Evolutionary conservation across 768 basidiomycete genomes (phyloP).

Genomic region (Mycena filopes): DNA sequence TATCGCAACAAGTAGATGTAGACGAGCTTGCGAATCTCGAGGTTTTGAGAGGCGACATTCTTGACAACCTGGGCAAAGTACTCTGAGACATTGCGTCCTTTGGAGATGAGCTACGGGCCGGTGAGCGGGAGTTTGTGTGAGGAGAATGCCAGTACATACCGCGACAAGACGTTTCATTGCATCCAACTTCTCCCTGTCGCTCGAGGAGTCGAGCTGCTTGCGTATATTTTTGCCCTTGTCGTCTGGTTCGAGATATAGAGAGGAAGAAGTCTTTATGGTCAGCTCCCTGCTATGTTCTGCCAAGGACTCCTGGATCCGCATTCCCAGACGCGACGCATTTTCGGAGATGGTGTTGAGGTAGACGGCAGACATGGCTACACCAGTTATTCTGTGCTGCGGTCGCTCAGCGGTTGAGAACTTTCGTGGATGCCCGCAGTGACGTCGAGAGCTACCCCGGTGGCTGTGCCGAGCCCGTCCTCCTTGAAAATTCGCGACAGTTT

Average conservation of each 20-base stretch:
- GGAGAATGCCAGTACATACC: conserved; percentile 61
- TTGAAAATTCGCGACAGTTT: background rate
- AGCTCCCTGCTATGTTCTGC: conserved; percentile 85
- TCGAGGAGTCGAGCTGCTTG: conserved; percentile 87
- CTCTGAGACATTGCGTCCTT: conserved; percentile 88
- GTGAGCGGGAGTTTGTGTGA: conserved; percentile 2
- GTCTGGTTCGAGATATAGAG: conserved; percentile 74
- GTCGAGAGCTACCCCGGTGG: background rate
- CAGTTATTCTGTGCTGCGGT: too few relatives aligned
- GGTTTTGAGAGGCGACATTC: conserved; percentile 91
- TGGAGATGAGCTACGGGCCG: conserved; percentile 81
- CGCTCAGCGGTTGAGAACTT: too few relatives aligned
- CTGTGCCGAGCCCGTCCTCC: too few relatives aligned
- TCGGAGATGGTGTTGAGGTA: conserved; percentile 71
- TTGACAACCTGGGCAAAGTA: conserved; percentile 98
- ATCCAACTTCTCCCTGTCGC: conserved; percentile 91
- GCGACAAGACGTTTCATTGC: conserved; percentile 96
- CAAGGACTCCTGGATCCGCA: conserved; percentile 85
- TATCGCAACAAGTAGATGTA: conserved; percentile 98
- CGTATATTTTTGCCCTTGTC: conserved; percentile 87
- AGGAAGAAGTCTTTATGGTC: conserved; percentile 63
- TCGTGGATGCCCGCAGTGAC: background rate
- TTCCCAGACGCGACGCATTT: conserved; percentile 86
- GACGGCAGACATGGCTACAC: conserved; percentile 52
- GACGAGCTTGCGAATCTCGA: conserved; percentile 96